Evolutionary conservation across 208 protist species (phyloP), one percentile per base, ranked within the genome.

Genomic region (Balamuthia mandrillaris): DNA sequence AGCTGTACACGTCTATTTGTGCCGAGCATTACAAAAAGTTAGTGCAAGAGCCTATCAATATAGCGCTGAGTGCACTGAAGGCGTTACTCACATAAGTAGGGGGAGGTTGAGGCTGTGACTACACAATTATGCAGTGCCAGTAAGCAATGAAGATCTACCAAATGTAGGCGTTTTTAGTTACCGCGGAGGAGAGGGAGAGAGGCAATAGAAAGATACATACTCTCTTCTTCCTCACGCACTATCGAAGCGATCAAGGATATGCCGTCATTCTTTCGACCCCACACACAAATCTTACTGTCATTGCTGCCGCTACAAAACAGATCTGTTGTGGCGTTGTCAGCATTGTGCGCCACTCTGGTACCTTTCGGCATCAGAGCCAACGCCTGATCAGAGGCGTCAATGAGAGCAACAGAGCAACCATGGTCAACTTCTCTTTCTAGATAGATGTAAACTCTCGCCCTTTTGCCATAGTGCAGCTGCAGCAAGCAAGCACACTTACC

Each of bases 161-260:
- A 6, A 24, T 3, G 6, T 24, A 1, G 39, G 21, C 16, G 61
- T 70, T 70, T 21, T 14, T 33, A 70, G 31, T 31, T n/a, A n/a
- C n/a, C n/a, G n/a, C n/a, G n/a, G n/a, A n/a, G 21, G 10, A 29
- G 44, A 56, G n/a, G 21, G 41, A 42, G 14, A 79, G 0, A 29
- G 31, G 33, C 10, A 9, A n/a, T 33, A n/a, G 70, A 16, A 65
- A 78, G 44, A 4, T 44, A 24, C 12, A 41, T 63, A 82, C 74
- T 82, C 61, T 82, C 74, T 24, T 82, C 74, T 33, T 82, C 74
- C 41, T 82, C 47, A 35, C 74, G 74, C 47, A 63, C 74, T 63
- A 82, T 82, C 2, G 10, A 49, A 1, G 47, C 74, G 7, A 68
- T 35, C 14, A 82, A 39, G 33, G 27, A 33, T 3, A 39, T 66